Evolutionary conservation across 1,284 basidiomycete genomes (phyloP), one percentile per base, ranked within the genome.

Genomic region (Kalmanozyma brasiliensis): DNA sequence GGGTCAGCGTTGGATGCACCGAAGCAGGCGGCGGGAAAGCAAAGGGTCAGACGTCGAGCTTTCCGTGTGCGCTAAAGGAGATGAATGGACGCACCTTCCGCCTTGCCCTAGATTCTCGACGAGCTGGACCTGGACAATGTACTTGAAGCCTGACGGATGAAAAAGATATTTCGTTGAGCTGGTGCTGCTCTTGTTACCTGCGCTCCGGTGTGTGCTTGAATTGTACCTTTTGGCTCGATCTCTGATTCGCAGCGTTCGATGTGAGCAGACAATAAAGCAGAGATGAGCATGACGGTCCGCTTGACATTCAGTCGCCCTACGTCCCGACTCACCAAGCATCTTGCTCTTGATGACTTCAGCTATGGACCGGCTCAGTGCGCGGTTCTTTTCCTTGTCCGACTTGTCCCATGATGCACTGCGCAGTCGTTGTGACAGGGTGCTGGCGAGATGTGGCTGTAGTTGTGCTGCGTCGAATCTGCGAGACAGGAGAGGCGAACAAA

Each of bases 101-200:
- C 74, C 74, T 48, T 77, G 74, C 4, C 74, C 74, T 16, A 74
- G 43, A 47, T 77, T 74, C 53, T 77, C 72, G 14, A 74, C 65
- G 17, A 77, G 61, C 37, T 77, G 74, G 0, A 74, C 69, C 38
- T 77, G 69, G 0, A 77, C 74, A 13, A 77, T 67, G 32, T 61
- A 77, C 43, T 74, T 74, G 72, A 76, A 76, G 26, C 67, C 70
- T 61, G 57, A 34, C 20, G 38, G 2, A 4, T 5, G 4, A 2
- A 30, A 8, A 19, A 19, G 4, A 23, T 10, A 29, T 11, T 17
- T 19, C 23, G 10, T 17, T 51, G 40, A 51, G 49, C 49, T 29
- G 32, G 9, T 33, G 20, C 3, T 8, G 4, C 17, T 20, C 16
- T 19, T 8, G 10, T 23, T 22, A 19, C 35, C 38, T 35, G 19